Conservation (phyloP, 1,139 yeast genomes). For the Pichia sp. region DNA sequence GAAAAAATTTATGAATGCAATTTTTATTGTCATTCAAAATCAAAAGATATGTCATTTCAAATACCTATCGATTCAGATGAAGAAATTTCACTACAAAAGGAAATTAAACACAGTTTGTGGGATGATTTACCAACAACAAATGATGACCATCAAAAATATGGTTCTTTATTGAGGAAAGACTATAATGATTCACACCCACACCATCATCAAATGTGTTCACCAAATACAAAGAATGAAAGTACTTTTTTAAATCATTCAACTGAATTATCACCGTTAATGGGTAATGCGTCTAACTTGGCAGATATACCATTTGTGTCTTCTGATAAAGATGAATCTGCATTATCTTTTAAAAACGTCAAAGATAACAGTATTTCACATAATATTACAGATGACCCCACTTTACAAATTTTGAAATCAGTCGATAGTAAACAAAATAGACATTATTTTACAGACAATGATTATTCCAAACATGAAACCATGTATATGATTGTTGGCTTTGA, state of each 20-base stretch:
- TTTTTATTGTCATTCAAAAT: constrained; percentile 16
- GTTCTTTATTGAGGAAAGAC: background rate
- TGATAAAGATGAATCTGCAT: background rate
- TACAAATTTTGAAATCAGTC: background rate
- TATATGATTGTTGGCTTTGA: constrained; percentile 21
- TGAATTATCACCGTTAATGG: background rate
- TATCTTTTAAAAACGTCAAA: background rate
- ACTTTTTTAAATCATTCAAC: background rate
- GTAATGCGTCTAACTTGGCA: background rate
- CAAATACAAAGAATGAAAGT: background rate
- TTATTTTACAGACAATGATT: constrained; percentile 8
- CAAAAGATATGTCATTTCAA: constrained; percentile 6
- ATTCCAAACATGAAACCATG: constrained; percentile 9
- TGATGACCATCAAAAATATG: background rate
- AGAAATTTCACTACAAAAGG: constrained; percentile 11
- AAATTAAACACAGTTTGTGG: constrained; percentile 13
- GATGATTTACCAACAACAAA: constrained; percentile 12
- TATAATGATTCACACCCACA: background rate
- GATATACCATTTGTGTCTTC: background rate
- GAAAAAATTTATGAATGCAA: constrained; percentile 46
- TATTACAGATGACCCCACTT: background rate
- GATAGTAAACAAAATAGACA: background rate
- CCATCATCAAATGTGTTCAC: background rate
- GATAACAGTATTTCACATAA: background rate
- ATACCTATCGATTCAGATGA: constrained; percentile 8